Conservation (phyloP, 257 asterid genomes). For the Lantana camara region DNA sequence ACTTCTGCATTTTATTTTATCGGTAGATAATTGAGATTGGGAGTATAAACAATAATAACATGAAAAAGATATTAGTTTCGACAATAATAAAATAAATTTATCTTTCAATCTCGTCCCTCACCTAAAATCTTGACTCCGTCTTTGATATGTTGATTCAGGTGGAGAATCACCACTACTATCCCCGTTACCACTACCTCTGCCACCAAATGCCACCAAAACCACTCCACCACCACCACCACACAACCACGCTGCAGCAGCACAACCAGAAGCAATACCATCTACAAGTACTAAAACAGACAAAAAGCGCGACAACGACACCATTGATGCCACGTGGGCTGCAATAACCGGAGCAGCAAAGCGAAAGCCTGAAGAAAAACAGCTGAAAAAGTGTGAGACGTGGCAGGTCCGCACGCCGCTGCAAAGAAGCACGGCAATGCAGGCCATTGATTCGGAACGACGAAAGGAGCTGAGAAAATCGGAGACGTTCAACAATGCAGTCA, state of each 20-base stretch:
- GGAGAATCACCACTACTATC: constrained; percentile 9
- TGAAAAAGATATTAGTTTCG: too few relatives aligned
- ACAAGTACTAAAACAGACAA: too few relatives aligned
- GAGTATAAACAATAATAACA: too few relatives aligned
- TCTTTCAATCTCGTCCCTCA: too few relatives aligned
- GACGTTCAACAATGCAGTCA: constrained; percentile 61
- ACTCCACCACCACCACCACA: not conserved
- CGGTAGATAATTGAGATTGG: too few relatives aligned
- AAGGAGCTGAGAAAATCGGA: constrained; percentile 53
- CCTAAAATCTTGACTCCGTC: too few relatives aligned
- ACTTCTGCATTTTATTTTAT: too few relatives aligned
- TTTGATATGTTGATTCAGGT: constrained; percentile 7
- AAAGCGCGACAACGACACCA: constrained; percentile 31
- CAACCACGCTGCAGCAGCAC: not conserved
- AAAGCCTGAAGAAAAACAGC: constrained; percentile 24
- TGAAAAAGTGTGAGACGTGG: constrained; percentile 58
- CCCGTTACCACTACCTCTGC: constrained; percentile 5
- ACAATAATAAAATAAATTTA: too few relatives aligned
- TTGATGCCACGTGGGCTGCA: constrained; percentile 70
- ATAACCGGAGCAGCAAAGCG: constrained; percentile 42
- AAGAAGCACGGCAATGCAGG: not conserved
- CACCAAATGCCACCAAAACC: not conserved
- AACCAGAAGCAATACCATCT: too few relatives aligned
- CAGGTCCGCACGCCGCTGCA: constrained; percentile 5
- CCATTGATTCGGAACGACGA: too few relatives aligned